phyloP scores from a whole-genome alignment of 768 basidiomycete genomes.

The Lactifluus rugatus region DNA sequence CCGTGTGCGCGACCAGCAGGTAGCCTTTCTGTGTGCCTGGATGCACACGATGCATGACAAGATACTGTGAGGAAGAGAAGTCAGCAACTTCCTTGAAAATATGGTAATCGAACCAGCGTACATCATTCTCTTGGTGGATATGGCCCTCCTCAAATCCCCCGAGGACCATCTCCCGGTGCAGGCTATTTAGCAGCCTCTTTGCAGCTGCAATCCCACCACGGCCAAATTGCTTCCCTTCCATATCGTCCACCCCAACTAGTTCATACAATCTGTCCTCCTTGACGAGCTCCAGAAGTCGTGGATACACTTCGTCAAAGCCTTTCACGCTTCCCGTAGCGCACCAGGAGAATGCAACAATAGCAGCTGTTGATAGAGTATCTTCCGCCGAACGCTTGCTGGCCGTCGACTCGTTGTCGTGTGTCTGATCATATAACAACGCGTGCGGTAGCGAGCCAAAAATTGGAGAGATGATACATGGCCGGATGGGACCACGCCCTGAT shows the following conservation, averaged over 20 bases:
- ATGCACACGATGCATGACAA: conserved; percentile 85
- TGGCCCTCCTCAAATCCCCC: conserved; percentile 84
- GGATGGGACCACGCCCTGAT: conserved; percentile 69
- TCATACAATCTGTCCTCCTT: conserved; percentile 75
- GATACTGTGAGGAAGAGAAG: conserved; percentile 51
- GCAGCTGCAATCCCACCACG: conserved; percentile 30
- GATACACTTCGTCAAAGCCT: conserved; percentile 96
- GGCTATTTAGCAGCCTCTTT: conserved; percentile 66
- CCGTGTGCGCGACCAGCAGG: conserved; percentile 84
- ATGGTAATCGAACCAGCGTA: conserved; percentile 25
- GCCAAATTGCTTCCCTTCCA: conserved; percentile 3
- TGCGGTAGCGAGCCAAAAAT: conserved; percentile 85
- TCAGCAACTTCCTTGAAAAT: neutral
- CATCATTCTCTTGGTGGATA: conserved; percentile 94
- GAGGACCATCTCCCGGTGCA: conserved; percentile 90
- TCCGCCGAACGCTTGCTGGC: conserved; percentile 86
- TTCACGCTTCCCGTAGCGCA: conserved; percentile 90
- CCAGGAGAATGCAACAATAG: conserved; percentile 83
- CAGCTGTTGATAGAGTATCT: conserved; percentile 90
- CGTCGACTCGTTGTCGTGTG: conserved; percentile 95
- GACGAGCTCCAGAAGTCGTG: conserved; percentile 86
- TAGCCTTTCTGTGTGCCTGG: conserved; percentile 87
- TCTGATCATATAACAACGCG: conserved; percentile 89
- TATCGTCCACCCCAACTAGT: conserved; percentile 39
- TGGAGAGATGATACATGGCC: conserved; percentile 64